Conservation (phyloP, 768 basidiomycete species). For the Hericium alpestre region DNA sequence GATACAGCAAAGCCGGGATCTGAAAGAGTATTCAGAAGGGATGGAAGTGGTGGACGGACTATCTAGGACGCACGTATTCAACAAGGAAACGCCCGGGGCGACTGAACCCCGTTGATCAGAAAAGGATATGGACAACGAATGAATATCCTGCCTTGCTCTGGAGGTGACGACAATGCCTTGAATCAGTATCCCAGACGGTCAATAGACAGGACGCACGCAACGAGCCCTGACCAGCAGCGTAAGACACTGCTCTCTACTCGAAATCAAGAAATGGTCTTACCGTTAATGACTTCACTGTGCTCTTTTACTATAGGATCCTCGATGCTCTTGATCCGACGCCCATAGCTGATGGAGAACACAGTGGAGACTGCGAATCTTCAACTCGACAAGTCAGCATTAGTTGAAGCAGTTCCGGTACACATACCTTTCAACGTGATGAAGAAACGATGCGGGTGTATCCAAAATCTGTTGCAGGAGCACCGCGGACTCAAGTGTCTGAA, state of each 20-base stretch:
- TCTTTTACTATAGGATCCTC: background rate
- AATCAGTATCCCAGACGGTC: too few relatives aligned
- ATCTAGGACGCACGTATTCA: background rate
- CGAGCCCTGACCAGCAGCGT: too few relatives aligned
- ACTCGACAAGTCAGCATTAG: background rate
- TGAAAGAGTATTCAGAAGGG: background rate
- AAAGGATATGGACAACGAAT: too few relatives aligned
- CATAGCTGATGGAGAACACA: background rate
- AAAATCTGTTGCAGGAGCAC: background rate
- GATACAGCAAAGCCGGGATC: slow-evolving; percentile 3
- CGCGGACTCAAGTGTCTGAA: background rate
- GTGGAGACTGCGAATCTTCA: background rate
- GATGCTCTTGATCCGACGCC: background rate
- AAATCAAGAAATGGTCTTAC: background rate
- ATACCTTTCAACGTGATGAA: background rate
- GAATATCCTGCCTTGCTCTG: background rate
- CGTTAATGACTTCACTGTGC: background rate
- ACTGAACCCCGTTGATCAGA: background rate
- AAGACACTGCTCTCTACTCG: too few relatives aligned
- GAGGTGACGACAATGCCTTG: background rate
- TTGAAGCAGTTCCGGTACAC: background rate
- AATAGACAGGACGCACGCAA: too few relatives aligned
- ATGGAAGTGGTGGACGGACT: background rate
- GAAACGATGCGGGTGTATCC: background rate
- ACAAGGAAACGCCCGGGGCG: background rate